A percentile compares a stretch with the other conserved stretches of the same genome.
These are phyloP conservation scores for Cutaneotrichosporon mucoides DNA, from an alignment of 1,284 basidiomycete species.

Conservation along the genomic window DNA sequence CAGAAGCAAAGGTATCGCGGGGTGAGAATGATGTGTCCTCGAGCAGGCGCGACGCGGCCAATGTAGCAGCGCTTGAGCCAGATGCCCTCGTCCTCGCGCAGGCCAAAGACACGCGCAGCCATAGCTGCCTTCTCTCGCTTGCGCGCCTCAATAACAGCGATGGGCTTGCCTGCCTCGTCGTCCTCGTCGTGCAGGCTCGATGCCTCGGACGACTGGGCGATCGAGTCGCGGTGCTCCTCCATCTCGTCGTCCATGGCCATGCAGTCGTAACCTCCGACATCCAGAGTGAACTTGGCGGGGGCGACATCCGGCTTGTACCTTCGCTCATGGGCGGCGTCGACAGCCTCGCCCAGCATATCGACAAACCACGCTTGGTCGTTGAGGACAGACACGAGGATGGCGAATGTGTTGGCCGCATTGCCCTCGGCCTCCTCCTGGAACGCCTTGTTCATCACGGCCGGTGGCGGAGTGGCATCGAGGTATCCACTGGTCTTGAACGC, in stretches of 20 bases:
- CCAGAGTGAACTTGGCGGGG: conserved; percentile 30
- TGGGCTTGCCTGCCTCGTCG: conserved; percentile 5
- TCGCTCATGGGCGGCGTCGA: conserved; percentile 23
- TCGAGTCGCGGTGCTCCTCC: conserved; percentile 10
- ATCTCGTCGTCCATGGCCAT: conserved; percentile 38
- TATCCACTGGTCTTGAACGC: too few relatives aligned
- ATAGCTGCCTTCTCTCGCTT: conserved; percentile 37
- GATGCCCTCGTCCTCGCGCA: conserved; percentile 43
- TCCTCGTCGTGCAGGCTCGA: conserved; percentile 12
- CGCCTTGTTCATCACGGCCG: too few relatives aligned
- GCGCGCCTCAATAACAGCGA: conserved; percentile 17
- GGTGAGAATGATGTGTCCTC: conserved; percentile 47
- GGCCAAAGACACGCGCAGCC: conserved; percentile 43
- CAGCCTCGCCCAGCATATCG: conserved; percentile 26
- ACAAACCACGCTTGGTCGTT: conserved; percentile 43
- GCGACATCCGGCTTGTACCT: conserved; percentile 25
- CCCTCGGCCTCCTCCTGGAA: too few relatives aligned
- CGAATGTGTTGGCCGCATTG: too few relatives aligned
- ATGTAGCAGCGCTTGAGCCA: conserved; percentile 50
- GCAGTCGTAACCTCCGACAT: conserved; percentile 38
- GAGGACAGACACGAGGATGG: conserved; percentile 36
- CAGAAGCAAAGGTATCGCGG: conserved; percentile 48
- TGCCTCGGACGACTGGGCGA: background rate
- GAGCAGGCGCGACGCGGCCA: conserved; percentile 31
- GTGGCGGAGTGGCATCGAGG: too few relatives aligned